Evolutionary conservation across 73 alveolate species (phyloP).

Genomic region (Paramecium tetraurelia): DNA sequence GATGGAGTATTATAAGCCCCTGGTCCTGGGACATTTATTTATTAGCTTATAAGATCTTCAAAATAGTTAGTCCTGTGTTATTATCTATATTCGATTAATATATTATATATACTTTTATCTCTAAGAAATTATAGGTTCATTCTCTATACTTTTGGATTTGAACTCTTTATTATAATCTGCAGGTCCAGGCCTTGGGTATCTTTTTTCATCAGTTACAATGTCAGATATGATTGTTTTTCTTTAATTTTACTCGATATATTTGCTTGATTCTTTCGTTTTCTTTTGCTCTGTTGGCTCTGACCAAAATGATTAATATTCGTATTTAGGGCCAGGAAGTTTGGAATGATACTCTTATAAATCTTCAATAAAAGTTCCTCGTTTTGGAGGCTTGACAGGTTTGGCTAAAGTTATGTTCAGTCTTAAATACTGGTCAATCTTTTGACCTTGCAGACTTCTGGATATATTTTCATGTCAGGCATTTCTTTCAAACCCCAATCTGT

Average conservation of each 20-base stretch:
- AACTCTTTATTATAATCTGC: background rate
- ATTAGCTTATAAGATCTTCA: constrained; percentile 6
- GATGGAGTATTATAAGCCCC: constrained; percentile 1
- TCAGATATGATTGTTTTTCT: background rate
- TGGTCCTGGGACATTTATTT: constrained; percentile 7
- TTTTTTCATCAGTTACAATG: background rate
- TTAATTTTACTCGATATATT: background rate
- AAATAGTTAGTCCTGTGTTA: background rate
- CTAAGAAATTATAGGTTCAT: background rate
- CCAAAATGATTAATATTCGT: constrained; percentile 23
- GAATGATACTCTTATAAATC: background rate
- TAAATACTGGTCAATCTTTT: background rate
- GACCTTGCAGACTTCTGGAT: background rate
- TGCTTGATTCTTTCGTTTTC: constrained; percentile 20
- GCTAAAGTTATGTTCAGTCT: background rate
- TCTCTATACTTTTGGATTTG: background rate
- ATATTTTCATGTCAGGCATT: constrained; percentile 24
- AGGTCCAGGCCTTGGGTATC: constrained; percentile 33
- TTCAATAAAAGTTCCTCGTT: constrained; percentile 26
- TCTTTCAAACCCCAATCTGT: constrained; percentile 10
- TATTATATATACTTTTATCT: background rate
- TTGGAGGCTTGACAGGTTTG: constrained; percentile 12
- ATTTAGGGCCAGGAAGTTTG: constrained; percentile 23
- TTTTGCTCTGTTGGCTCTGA: background rate
- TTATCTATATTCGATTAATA: background rate